Evolutionary conservation across 2,329 filamentous ascomycete species (phyloP), one percentile per base, ranked within the genome.

Genomic region (Ophiocordyceps australis): DNA sequence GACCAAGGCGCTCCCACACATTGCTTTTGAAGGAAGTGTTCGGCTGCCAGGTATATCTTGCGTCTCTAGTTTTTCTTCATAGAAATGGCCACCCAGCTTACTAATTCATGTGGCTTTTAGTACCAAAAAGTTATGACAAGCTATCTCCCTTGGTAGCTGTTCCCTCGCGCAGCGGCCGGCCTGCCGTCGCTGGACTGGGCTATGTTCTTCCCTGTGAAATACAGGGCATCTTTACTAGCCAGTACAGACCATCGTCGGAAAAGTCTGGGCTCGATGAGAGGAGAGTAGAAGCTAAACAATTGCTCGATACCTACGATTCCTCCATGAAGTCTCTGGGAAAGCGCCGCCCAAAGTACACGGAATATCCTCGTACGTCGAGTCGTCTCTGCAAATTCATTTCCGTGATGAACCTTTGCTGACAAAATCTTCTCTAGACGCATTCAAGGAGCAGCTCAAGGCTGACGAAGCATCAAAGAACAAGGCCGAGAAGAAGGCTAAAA

Each of bases 401-500:
- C n/a, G n/a, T n/a, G n/a, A n/a, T n/a, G n/a, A n/a, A n/a, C n/a
- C 10, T 20, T 8, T 11, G 14, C 8, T 15, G 13, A 14, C 13
- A 23, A 9, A 23, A 9, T 23, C 3, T 17, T 15, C 11, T 6
- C 11, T 21, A 49, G 45, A 56, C 37, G 47, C 52, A 9, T 55
- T 58, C 30, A 57, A 58, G 29, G 55, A 59, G 30, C 55, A 57
- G 32, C 44, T 59, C 9, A 57, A 57, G 28, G 49, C 54, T 5
- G 55, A 59, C 20, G 55, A 59, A 29, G 52, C 54, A 5, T 42
- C 45, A 2, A 58, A 51, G 30, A 56, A 56, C 33, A 60, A 59
- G 33, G 51, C 51, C 3, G 55, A 55, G 30, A 54, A 55, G 30
- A 57, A 50, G 31, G 53, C 52, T n/a, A 51, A 52, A 28, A 56